Evolutionary conservation across 2,329 filamentous ascomycete genomes (phyloP).

Genomic region (Penicillium nordicum): DNA sequence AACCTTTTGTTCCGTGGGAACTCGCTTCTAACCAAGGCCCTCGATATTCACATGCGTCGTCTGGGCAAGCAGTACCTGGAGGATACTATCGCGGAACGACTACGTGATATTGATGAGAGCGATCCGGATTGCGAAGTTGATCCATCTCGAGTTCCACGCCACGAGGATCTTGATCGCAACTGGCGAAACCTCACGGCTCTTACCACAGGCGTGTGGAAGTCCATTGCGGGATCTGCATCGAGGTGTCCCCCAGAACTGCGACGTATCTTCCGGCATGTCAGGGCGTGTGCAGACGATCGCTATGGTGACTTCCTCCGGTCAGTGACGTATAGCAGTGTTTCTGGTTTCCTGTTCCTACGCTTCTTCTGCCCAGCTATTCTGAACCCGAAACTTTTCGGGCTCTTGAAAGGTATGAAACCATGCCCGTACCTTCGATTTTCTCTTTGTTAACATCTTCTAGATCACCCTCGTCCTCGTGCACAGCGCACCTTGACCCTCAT

Average conservation of each 20-base stretch:
- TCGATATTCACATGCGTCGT: constrained; percentile 94
- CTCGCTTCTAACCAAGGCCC: constrained; percentile 83
- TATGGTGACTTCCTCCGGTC: constrained; percentile 90
- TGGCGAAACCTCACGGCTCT: constrained; percentile 74
- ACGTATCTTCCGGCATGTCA: constrained; percentile 83
- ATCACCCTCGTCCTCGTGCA: constrained; percentile 77
- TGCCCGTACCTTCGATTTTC: background rate
- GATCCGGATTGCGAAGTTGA: constrained; percentile 95
- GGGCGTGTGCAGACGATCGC: constrained; percentile 87
- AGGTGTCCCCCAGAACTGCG: constrained; percentile 78
- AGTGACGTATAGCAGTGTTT: constrained; percentile 89
- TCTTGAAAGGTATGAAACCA: constrained; percentile 60
- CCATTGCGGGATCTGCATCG: constrained; percentile 70
- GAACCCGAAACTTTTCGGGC: constrained; percentile 88
- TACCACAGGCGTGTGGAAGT: constrained; percentile 81
- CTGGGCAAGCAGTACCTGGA: constrained; percentile 90
- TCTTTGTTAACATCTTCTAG: constrained; percentile 41
- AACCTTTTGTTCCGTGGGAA: constrained; percentile 95
- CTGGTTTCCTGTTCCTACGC: constrained; percentile 87
- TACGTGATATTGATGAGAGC: constrained; percentile 83
- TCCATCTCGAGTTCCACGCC: constrained; percentile 67
- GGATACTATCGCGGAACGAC: constrained; percentile 78
- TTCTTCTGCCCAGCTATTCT: constrained; percentile 97
- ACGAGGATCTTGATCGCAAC: constrained; percentile 74
- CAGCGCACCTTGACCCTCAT: constrained; percentile 88